Evolutionary conservation across 768 basidiomycete species (phyloP).

Genomic region (Suillus subluteus): DNA sequence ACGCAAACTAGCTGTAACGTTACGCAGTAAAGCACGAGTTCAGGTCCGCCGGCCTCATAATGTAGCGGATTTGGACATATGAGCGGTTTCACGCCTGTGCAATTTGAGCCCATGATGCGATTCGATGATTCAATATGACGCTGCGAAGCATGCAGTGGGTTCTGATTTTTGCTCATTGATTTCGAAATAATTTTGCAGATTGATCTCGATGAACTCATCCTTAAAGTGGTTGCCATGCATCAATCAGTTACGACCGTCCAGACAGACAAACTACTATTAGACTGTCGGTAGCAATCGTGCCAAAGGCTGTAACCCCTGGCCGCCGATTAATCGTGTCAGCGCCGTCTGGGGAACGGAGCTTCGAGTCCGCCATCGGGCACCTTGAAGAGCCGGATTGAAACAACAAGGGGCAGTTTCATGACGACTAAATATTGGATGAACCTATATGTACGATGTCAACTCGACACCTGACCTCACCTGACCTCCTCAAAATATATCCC

Average conservation of each 20-base stretch:
- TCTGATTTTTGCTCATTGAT: background rate
- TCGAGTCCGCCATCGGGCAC: background rate
- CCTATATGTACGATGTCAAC: background rate
- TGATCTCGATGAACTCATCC: background rate
- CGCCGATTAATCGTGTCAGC: background rate
- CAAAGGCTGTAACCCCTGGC: background rate
- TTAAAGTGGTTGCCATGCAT: conserved; percentile 1
- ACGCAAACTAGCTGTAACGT: background rate
- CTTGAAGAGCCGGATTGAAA: background rate
- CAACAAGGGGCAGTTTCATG: background rate
- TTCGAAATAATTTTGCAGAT: background rate
- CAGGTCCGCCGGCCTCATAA: background rate
- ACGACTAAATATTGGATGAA: background rate
- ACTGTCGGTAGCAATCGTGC: background rate
- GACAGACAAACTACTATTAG: background rate
- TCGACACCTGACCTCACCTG: background rate
- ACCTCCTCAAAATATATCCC: background rate
- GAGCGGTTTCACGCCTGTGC: no score
- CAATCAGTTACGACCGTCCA: background rate
- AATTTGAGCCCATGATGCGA: background rate
- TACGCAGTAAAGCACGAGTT: background rate
- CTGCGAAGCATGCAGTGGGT: background rate
- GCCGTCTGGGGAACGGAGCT: background rate
- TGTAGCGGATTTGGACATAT: background rate
- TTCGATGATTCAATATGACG: background rate